phyloP scores from a whole-genome alignment of 2,329 filamentous ascomycete genomes.

The Ophioceras dolichostomum region DNA sequence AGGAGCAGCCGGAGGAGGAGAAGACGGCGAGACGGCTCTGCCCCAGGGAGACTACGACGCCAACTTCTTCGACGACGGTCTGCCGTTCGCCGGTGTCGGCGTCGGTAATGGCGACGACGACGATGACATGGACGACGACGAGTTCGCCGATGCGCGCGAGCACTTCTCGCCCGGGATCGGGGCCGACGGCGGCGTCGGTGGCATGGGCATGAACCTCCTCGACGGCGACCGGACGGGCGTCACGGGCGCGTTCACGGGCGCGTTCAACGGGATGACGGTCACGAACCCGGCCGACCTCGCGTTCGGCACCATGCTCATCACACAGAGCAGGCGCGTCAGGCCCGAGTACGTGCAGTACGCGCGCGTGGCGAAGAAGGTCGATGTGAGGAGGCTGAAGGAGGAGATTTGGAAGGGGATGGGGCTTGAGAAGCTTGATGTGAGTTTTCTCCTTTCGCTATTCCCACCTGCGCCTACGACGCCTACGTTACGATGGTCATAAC shows the following conservation, averaged over 20 bases:
- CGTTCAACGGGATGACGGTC: constrained; percentile 30
- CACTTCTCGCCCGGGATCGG: constrained; percentile 55
- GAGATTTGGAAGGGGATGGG: constrained; percentile 58
- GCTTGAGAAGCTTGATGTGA: constrained; percentile 35
- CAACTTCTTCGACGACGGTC: constrained; percentile 87
- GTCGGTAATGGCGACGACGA: constrained; percentile 58
- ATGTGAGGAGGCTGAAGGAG: constrained; percentile 56
- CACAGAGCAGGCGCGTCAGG: constrained; percentile 47
- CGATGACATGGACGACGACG: constrained; percentile 43
- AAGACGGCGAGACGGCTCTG: constrained; percentile 39
- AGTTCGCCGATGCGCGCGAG: constrained; percentile 72
- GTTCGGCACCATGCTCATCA: constrained; percentile 57
- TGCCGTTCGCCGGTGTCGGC: constrained; percentile 59
- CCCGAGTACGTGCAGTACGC: constrained; percentile 63
- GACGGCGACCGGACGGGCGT: constrained; percentile 24
- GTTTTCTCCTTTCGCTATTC: too few relatives aligned
- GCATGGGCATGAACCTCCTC: constrained; percentile 29
- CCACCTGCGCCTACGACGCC: too few relatives aligned
- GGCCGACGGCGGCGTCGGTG: constrained; percentile 33
- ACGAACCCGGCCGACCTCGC: constrained; percentile 30
- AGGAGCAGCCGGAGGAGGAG: too few relatives aligned
- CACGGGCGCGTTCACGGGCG: constrained; percentile 8
- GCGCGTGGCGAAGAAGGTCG: constrained; percentile 58
- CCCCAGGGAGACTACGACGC: constrained; percentile 81
- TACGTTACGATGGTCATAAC: too few relatives aligned